phyloP scores from a whole-genome alignment of 2,329 filamentous ascomycete genomes.

The Cephalotrichum gorgonifer region DNA sequence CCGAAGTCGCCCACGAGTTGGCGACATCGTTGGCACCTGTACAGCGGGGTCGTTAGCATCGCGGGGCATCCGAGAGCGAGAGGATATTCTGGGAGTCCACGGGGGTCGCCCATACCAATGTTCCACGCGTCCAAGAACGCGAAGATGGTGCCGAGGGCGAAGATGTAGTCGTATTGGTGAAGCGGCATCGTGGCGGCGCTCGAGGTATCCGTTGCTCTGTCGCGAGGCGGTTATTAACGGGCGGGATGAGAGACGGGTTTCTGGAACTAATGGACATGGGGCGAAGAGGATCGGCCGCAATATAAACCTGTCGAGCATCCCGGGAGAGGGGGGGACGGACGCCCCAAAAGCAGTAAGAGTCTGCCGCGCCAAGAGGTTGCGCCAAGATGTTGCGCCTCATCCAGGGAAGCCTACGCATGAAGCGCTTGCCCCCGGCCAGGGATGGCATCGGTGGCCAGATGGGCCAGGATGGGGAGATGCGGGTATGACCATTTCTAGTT shows the following conservation, averaged over 20 bases:
- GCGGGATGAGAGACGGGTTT: not conserved
- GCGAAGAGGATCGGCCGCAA: not conserved
- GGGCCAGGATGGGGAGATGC: not conserved
- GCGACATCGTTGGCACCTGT: constrained; percentile 54
- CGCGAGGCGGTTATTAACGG: not conserved
- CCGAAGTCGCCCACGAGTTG: constrained; percentile 64
- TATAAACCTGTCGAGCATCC: not conserved
- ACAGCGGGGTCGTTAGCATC: constrained; percentile 14
- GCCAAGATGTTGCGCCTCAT: not conserved
- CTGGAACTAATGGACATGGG: not conserved
- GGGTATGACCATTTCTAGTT: no score
- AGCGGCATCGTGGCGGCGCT: constrained; percentile 21
- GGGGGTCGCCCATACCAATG: constrained; percentile 32
- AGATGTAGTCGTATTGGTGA: constrained; percentile 50
- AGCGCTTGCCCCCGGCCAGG: not conserved
- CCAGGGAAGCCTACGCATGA: not conserved
- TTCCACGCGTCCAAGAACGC: constrained; percentile 59
- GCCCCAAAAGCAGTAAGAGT: not conserved
- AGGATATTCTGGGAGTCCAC: not conserved
- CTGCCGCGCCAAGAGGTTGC: not conserved
- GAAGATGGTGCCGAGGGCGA: constrained; percentile 55
- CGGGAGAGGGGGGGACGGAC: not conserved
- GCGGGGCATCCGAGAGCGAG: not conserved
- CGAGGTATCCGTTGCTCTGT: not conserved
- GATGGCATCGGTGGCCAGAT: not conserved